phyloP scores from a whole-genome alignment of 495 filamentous ascomycete genomes.

The Neurospora sp. region DNA sequence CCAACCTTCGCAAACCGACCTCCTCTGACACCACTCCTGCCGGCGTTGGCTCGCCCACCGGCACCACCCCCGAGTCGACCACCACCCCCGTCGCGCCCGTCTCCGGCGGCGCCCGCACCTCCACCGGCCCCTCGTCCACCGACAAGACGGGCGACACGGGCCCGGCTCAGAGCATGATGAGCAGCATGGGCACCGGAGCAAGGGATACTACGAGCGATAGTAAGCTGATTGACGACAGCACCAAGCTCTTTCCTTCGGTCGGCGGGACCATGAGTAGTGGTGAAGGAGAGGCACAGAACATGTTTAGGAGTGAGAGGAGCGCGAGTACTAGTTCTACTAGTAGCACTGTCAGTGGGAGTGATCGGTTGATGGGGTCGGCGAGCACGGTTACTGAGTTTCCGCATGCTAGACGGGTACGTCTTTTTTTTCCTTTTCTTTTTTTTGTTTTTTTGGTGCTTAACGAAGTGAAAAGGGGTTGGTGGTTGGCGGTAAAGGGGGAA shows the following conservation, averaged over 20 bases:
- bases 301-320: not conserved
- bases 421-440: not conserved
- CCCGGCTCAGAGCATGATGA: not conserved
- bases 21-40: too few species aligned
- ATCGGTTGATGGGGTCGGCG: not conserved
- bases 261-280: not conserved
- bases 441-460: not conserved
- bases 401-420: not conserved
- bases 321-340: not conserved
- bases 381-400: not conserved
- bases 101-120: not conserved
- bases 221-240: not conserved
- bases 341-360: not conserved
- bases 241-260: not conserved
- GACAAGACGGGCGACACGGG: not conserved
- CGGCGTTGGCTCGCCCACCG: not conserved
- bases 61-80: not conserved
- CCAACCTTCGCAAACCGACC: too few species aligned
- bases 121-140: not conserved
- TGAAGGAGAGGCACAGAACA: not conserved
- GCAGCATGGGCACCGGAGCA: not conserved
- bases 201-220: not conserved
- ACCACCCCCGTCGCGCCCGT: not conserved
- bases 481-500: not conserved
- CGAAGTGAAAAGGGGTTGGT: not conserved